Evolutionary conservation across 257 asterid species (phyloP).

Genomic region (Penstemon barbatus): DNA sequence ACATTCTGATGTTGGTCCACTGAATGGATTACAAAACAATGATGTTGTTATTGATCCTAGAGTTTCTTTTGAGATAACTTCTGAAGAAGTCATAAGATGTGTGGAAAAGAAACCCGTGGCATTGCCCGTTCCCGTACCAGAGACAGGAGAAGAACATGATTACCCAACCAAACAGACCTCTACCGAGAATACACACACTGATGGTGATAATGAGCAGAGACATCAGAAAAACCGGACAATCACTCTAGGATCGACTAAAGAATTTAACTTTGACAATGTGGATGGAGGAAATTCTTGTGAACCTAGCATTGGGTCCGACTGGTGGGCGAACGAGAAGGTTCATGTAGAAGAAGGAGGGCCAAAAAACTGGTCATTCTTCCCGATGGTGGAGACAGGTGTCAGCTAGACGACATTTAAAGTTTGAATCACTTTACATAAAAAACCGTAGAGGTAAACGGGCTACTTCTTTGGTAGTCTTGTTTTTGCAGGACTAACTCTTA

Average conservation of each 20-base stretch:
- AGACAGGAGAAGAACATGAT: slow-evolving; percentile 33
- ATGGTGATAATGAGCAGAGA: slow-evolving; percentile 39
- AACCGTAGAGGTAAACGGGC: not conserved
- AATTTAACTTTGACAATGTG: slow-evolving; percentile 71
- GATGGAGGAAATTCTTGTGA: slow-evolving; percentile 49
- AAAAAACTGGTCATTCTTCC: slow-evolving; percentile 52
- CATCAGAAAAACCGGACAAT: slow-evolving; percentile 56
- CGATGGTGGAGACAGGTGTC: slow-evolving; percentile 45
- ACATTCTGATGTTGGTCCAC: slow-evolving; percentile 46
- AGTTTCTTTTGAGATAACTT: slow-evolving; percentile 81
- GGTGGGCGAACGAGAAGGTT: slow-evolving; percentile 69
- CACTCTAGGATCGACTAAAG: slow-evolving; percentile 80
- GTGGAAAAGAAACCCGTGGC: slow-evolving; percentile 55
- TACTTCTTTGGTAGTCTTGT: slow-evolving; percentile 17
- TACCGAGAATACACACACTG: slow-evolving; percentile 36
- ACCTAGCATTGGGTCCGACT: slow-evolving; percentile 50
- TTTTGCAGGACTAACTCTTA: slow-evolving; percentile 33
- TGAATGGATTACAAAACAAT: slow-evolving; percentile 37
- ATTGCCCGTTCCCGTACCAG: slow-evolving; percentile 31
- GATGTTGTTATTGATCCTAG: slow-evolving; percentile 46
- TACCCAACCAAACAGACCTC: slow-evolving; percentile 34
- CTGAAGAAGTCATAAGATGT: slow-evolving; percentile 61
- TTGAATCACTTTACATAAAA: not conserved
- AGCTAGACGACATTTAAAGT: slow-evolving; percentile 23
- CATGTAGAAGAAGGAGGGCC: slow-evolving; percentile 33